Conservation (phyloP, 192 early-diverging fungal species). For the Gaertneriomyces semiglobifer region DNA sequence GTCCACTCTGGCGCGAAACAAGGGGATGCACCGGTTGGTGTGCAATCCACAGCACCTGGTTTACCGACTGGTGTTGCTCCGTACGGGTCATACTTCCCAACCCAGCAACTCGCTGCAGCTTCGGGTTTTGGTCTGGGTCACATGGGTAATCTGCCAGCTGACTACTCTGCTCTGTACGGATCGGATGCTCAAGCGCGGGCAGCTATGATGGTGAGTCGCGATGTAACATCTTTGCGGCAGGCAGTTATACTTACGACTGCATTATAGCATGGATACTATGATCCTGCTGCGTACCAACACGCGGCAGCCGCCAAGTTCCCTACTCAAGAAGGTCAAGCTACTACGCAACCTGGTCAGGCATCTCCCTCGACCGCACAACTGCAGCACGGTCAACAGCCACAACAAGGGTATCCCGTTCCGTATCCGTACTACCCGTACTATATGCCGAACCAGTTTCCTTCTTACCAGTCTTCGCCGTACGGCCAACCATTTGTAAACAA, state of each 20-base stretch:
- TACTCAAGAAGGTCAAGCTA: slow-evolving; percentile 9
- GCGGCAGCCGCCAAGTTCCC: slow-evolving; percentile 22
- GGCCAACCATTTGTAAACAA: slow-evolving; percentile 92
- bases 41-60: slow-evolving; percentile 8
- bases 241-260: neutral
- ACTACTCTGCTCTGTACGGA: slow-evolving; percentile 38
- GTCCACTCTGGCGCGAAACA: slow-evolving; percentile 20
- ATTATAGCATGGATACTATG: slow-evolving; percentile 27
- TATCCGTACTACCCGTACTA: slow-evolving; percentile 80
- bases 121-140: slow-evolving; percentile 40
- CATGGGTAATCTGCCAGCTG: slow-evolving; percentile 37
- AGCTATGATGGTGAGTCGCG: slow-evolving; percentile 23
- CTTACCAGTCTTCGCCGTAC: slow-evolving; percentile 78
- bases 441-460: slow-evolving; percentile 70
- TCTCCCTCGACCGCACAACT: slow-evolving; percentile 12
- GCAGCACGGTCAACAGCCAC: slow-evolving; percentile 41
- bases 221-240: neutral
- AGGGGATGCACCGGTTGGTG: slow-evolving; percentile 9
- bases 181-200: slow-evolving; percentile 25
- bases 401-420: slow-evolving; percentile 67
- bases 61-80: slow-evolving; percentile 21
- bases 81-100: slow-evolving; percentile 28
- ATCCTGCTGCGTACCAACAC: slow-evolving; percentile 20
- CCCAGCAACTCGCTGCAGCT: slow-evolving; percentile 22
- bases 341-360: slow-evolving; percentile 21